Conservation (phyloP, 2,329 filamentous ascomycete species). For the Fusarium beomiforme region DNA sequence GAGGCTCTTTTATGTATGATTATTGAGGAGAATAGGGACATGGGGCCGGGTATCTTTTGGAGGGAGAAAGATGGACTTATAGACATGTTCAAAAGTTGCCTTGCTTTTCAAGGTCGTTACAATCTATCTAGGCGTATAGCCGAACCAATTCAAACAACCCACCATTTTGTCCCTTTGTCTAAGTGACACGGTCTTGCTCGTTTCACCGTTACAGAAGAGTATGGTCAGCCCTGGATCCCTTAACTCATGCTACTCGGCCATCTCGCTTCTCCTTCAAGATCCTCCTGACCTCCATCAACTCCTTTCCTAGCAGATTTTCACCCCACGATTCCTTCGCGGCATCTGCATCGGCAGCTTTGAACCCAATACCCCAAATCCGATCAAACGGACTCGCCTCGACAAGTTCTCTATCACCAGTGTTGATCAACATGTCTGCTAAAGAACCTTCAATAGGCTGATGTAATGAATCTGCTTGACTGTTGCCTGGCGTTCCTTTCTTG, state of each 20-base stretch:
- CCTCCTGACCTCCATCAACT: slow-evolving; percentile 66
- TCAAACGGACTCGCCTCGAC: slow-evolving; percentile 71
- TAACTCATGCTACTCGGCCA: not conserved
- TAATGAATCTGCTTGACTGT: slow-evolving; percentile 18
- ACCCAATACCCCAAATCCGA: slow-evolving; percentile 74
- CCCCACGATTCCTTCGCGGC: slow-evolving; percentile 65
- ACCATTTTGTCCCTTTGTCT: not conserved
- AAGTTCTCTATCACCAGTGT: slow-evolving; percentile 67
- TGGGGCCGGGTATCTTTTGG: slow-evolving; percentile 23
- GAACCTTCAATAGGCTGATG: slow-evolving; percentile 48
- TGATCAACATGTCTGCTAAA: slow-evolving; percentile 61
- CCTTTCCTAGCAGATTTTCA: slow-evolving; percentile 71
- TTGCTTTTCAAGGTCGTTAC: slow-evolving; percentile 22
- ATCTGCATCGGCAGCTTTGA: slow-evolving; percentile 60
- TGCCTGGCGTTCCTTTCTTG: slow-evolving; percentile 35
- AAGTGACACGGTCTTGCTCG: not conserved
- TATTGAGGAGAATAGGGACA: slow-evolving; percentile 27
- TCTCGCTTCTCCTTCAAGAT: slow-evolving; percentile 57
- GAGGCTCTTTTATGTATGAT: slow-evolving; percentile 46
- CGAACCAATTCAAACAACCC: slow-evolving; percentile 5
- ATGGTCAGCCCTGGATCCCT: not conserved
- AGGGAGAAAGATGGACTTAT: slow-evolving; percentile 31
- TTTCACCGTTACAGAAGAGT: not conserved
- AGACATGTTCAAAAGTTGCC: slow-evolving; percentile 34
- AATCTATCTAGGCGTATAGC: slow-evolving; percentile 17